Base-by-base conservation (phyloP, 768 basidiomycete genomes). In the Saitozyma sp. region DNA sequence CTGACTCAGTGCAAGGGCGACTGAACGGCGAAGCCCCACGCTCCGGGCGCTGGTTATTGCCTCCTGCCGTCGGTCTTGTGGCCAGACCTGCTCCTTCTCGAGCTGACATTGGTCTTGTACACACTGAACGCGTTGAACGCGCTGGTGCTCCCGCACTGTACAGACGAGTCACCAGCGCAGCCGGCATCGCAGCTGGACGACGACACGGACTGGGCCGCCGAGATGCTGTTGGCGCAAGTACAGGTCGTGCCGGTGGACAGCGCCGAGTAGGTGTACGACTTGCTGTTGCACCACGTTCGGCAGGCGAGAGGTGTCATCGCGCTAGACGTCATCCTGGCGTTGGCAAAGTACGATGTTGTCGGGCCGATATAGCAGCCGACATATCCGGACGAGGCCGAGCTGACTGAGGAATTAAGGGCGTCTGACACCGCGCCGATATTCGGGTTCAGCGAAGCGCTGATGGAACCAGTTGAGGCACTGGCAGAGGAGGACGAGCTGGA, bases 211-310 rank as follows among this genome's bases (percentile, higher is more conserved):
- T 29, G 29, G 5, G 29, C 29, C 29, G 29, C 29, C 29, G 5
- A 29, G 20, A 59, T 49, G 40, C 52, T 59, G 40, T 51, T 59
- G 20, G 68, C 20, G 61, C 73, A 74, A 20, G 64, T 70, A 61
- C 73, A 74, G 13, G 60, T 63, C 45, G 61, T 64, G 19, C 70
- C 73, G 11, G 50, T 51, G 9, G 61, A 67, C 19, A 66, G 29
- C 39, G 66, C 66, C 7, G 71, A 50, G 56, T 70, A 73, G 11
- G 67, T 54, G 56, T 62, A 67, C 29, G 59, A 56, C 52, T 73
- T 73, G 55, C 61, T 65, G 41, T 65, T 58, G 59, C 74, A 75
- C 69, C 69, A 73, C 41, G 66, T 52, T 48, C 67, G 61, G 60
- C 74, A 75, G 56, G 63, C 68, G 16, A 60, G 48, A 1, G 67